Base-by-base conservation (phyloP, 2,329 filamentous ascomycete genomes). In the Claviceps monticola region DNA sequence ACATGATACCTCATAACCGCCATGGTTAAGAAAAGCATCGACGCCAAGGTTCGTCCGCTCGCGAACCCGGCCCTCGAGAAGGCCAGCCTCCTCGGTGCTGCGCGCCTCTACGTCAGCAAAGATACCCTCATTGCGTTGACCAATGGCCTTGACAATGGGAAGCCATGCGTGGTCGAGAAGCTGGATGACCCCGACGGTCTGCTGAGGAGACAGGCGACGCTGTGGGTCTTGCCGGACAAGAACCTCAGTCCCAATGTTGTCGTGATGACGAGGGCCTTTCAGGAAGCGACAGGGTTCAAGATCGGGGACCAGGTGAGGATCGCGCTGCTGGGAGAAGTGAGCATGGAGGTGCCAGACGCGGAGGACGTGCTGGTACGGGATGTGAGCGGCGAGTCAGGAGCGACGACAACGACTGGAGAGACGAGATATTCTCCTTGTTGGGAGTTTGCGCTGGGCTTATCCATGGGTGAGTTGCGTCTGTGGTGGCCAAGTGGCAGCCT, bases 261-360 rank as follows among this genome's bases (percentile, higher is more conserved):
- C 48, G 76, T 90, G 72, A 79, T 87, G 71, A 83, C 86, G 21
- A 83, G 86, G 56, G 74, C 80, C 5, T 79, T 94, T 51, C 83
- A 86, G 56, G 83, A 86, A 38, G 76, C 80, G 6, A 85, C 85
- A 57, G 80, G 79, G 1, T 77, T 95, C 58, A 83, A 84, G 55
- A 71, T 93, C 4, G 82, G 81, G 16, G 85, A 89, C 48, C 76
- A 80, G 49, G 69, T 77, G 37, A 67, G 67, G 37, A 71, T 94
- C 47, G 73, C 75, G 7, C 75, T 90, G 23, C 71, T 74, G 2
- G 73, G 76, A 9, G 19, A 21, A 13, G 16, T 43, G 41, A 23
- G 11, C 41, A 43, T 16, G 41, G 58, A 68, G 2, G 66, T 84
- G 11, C 70, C 74, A 0, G 74, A 77, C 21, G 79, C 82, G 5